Evolutionary conservation across 805 yeast species (phyloP).

Genomic region (Myxozyma monticola): DNA sequence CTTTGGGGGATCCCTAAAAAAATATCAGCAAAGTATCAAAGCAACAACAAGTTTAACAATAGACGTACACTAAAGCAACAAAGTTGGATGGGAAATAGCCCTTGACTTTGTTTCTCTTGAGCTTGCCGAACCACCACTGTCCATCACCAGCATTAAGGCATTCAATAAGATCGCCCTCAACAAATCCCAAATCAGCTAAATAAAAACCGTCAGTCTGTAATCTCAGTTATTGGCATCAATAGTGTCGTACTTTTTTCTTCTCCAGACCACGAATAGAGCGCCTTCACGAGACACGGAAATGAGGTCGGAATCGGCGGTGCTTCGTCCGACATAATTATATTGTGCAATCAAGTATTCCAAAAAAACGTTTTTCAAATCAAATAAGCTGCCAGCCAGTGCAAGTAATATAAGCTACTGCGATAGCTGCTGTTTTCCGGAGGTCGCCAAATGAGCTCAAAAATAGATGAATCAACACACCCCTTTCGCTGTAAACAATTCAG

Average conservation of each 20-base stretch:
- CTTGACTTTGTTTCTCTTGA: slow-evolving; percentile 73
- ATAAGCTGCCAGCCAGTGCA: too few relatives aligned
- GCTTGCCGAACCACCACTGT: slow-evolving; percentile 86
- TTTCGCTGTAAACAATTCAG: too few relatives aligned
- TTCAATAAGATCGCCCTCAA: slow-evolving; percentile 90
- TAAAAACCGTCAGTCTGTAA: too few relatives aligned
- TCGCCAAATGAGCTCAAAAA: too few relatives aligned
- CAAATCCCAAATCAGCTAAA: slow-evolving; percentile 73
- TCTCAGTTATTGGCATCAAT: background rate
- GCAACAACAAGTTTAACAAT: too few relatives aligned
- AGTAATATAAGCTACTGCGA: too few relatives aligned
- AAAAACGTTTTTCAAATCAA: too few relatives aligned
- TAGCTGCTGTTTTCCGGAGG: too few relatives aligned
- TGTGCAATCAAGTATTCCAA: too few relatives aligned
- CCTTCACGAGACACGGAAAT: slow-evolving; percentile 71
- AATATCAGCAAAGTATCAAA: background rate
- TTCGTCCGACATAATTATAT: too few relatives aligned
- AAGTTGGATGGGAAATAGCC: slow-evolving; percentile 89
- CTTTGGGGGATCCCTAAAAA: slow-evolving; percentile 4
- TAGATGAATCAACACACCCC: too few relatives aligned
- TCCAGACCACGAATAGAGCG: slow-evolving; percentile 93
- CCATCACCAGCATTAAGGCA: slow-evolving; percentile 81
- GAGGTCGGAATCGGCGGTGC: slow-evolving; percentile 9
- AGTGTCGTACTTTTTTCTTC: slow-evolving; percentile 60
- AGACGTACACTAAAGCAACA: slow-evolving; percentile 55